Base-by-base conservation (phyloP, 2,329 filamentous ascomycete genomes). In the Pleochaeta shiraiana region DNA sequence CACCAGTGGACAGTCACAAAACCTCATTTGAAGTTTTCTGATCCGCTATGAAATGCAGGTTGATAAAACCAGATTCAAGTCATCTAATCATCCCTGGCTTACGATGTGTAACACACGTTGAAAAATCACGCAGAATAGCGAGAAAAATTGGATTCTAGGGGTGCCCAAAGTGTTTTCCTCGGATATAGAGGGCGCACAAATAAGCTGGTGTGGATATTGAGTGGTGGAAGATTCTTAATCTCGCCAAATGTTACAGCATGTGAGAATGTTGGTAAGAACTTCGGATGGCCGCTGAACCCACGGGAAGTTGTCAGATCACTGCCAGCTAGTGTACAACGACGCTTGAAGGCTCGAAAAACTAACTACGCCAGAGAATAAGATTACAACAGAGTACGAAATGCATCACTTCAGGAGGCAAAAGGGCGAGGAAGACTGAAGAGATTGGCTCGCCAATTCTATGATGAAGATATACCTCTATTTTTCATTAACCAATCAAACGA, bases 291-390 rank as follows among this genome's bases (percentile, higher is more conserved):
- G 11, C 24, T n/a, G 11, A 26, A 31, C 12, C 53, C 26, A 11
- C 21, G n/a, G 14, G 53, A 57, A 31, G 26, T 57, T 14, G 53
- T 57, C 2, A 7, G 53, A 19, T 57, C 53, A 30, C 31, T 57
- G 26, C 53, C 53, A 30, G 31, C 21, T 16, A 5, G 26, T 26
- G 53, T 57, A 11, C 21, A 57, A 57, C 21, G 21, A 5, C 7
- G 26, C 12, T 57, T 57, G 11, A 61, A 30, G 37, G 30, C 57
- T 37, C 34, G 57, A 30, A 61, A 61, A 37, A 61, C 30, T 16
- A 37, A 37, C 16, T 61, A 61, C 37, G 57, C 57, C 5, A 61
- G 57, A 37, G 31, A 61, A 34, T 30, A 61, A 16, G 57, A 61
- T 19, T 61, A 61, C 30, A n/a, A n/a, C n/a, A n/a, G n/a, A n/a